A percentile compares a stretch with the other conserved stretches of the same genome.
phyloP scores from a whole-genome alignment of 2,329 filamentous ascomycete species.

The Curvularia verruculosa region DNA sequence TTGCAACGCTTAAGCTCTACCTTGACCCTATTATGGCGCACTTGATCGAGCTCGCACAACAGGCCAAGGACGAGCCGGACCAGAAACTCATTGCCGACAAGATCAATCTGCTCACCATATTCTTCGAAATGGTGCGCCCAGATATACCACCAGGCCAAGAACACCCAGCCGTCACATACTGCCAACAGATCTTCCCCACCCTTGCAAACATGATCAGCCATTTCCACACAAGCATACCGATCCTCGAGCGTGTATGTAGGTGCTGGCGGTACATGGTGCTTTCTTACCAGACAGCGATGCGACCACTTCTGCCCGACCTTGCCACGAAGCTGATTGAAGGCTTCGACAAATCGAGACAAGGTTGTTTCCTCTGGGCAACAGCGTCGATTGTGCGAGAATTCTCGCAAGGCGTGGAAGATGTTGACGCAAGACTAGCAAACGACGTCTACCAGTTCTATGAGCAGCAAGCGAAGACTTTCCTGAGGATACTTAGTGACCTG shows the following conservation, averaged over 20 bases:
- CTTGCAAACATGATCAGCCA: slow-evolving; percentile 85
- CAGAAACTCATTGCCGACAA: slow-evolving; percentile 93
- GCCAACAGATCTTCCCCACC: slow-evolving; percentile 89
- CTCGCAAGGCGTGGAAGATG: slow-evolving; percentile 84
- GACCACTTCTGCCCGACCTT: slow-evolving; percentile 80
- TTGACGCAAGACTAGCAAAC: slow-evolving; percentile 79
- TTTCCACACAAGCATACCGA: slow-evolving; percentile 84
- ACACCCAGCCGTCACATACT: slow-evolving; percentile 94
- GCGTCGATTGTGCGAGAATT: slow-evolving; percentile 95
- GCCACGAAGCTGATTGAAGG: slow-evolving; percentile 87
- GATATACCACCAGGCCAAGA: slow-evolving; percentile 71
- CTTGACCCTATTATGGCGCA: slow-evolving; percentile 88
- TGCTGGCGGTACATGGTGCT: slow-evolving; percentile 98
- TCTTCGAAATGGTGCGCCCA: slow-evolving; percentile 79
- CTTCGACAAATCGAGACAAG: slow-evolving; percentile 85
- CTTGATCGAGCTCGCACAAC: slow-evolving; percentile 85
- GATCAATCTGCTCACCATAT: slow-evolving; percentile 88
- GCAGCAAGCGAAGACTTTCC: slow-evolving; percentile 86
- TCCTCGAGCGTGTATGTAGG: slow-evolving; percentile 90
- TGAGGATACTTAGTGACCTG: slow-evolving; percentile 86
- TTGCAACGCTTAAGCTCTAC: slow-evolving; percentile 86
- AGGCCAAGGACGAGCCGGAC: slow-evolving; percentile 79
- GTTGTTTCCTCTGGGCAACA: slow-evolving; percentile 98
- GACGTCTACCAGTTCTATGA: slow-evolving; percentile 96
- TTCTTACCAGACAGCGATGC: slow-evolving; percentile 88